A percentile compares a stretch with the other conserved stretches of the same genome.
These are phyloP conservation scores for Trametes cinnabarina DNA, from an alignment of 768 basidiomycete genomes.

Conservation along the genomic window DNA sequence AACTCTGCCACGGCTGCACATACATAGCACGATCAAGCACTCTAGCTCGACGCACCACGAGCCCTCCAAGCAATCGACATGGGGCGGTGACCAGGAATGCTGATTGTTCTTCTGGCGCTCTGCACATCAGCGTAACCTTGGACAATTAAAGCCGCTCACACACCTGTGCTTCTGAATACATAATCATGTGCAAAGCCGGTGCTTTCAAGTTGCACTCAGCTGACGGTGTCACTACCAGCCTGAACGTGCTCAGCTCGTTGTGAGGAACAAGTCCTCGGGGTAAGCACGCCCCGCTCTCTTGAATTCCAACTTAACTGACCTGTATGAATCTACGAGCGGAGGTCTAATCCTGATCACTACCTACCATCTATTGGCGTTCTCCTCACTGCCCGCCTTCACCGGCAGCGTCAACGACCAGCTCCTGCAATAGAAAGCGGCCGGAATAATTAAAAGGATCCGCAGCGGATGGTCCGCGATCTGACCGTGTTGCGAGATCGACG, in stretches of 20 bases:
- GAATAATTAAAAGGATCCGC: slow-evolving; percentile 12
- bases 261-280: background rate
- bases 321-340: background rate
- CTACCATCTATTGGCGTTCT: slow-evolving; percentile 11
- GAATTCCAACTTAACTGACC: background rate
- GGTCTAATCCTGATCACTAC: slow-evolving; percentile 11
- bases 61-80: too few relatives aligned
- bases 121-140: too few relatives aligned
- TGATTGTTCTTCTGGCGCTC: too few relatives aligned
- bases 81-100: too few relatives aligned
- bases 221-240: too few relatives aligned
- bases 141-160: too few relatives aligned
- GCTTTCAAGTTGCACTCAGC: too few relatives aligned
- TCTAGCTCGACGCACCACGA: too few relatives aligned
- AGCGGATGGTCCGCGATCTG: background rate
- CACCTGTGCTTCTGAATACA: too few relatives aligned
- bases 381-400: slow-evolving; percentile 7
- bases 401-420: background rate
- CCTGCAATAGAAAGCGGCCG: slow-evolving; percentile 7
- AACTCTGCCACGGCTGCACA: background rate
- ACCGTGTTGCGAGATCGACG: slow-evolving; percentile 2
- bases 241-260: too few relatives aligned
- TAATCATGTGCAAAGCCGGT: too few relatives aligned
- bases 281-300: background rate
- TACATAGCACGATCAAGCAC: slow-evolving; percentile 8